Conservation (phyloP, 257 asterid species). For the Solanum chiquidenum region DNA sequence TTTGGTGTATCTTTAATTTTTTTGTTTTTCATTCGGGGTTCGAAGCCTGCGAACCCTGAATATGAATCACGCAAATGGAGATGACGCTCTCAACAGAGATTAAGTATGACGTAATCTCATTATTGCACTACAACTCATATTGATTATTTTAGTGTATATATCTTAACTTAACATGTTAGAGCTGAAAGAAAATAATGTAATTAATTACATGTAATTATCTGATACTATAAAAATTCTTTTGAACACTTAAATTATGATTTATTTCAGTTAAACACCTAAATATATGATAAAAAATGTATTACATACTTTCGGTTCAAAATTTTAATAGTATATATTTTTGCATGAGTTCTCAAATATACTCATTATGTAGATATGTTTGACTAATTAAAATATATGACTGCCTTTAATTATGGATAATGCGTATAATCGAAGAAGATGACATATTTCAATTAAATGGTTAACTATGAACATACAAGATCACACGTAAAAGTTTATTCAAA, state of each 20-base stretch:
- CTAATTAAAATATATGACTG: background rate
- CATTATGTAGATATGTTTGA: background rate
- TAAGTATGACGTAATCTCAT: too few relatives aligned
- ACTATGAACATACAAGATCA: background rate
- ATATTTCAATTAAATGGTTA: background rate
- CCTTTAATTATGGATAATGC: background rate
- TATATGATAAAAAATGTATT: background rate
- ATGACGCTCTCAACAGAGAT: too few relatives aligned
- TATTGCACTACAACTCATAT: too few relatives aligned
- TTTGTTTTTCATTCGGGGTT: background rate
- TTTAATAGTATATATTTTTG: background rate
- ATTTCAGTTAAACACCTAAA: background rate
- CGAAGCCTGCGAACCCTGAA: too few relatives aligned
- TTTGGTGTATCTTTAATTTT: too few relatives aligned
- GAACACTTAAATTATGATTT: background rate
- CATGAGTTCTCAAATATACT: background rate
- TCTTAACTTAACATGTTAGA: background rate
- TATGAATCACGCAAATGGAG: background rate
- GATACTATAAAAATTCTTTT: too few relatives aligned
- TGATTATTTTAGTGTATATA: background rate
- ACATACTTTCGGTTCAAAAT: background rate
- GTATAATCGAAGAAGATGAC: background rate
- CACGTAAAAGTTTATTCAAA: background rate
- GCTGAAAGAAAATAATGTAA: background rate
- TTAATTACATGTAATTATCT: too few relatives aligned